Evolutionary conservation across 2,329 filamentous ascomycete genomes (phyloP).

Genomic region (Alternaria gaisen): DNA sequence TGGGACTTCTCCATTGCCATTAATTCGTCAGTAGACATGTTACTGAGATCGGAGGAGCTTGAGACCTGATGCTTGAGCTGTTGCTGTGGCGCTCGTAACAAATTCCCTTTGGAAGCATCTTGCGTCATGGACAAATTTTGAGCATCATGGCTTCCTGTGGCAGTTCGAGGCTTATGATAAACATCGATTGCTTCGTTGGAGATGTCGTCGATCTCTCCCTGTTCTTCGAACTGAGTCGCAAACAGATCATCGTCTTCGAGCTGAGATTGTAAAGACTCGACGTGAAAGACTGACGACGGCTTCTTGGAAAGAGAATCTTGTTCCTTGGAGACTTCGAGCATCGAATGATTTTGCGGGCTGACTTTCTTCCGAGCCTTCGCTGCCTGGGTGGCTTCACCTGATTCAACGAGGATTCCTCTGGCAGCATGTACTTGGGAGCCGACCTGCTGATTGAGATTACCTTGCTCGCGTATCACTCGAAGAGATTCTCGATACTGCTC

Average conservation of each 20-base stretch:
- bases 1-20: slow-evolving; percentile 9
- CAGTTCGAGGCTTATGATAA: slow-evolving; percentile 8
- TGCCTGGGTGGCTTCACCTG: slow-evolving; percentile 2
- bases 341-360: slow-evolving; percentile 26
- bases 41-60: slow-evolving; percentile 17
- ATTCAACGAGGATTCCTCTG: background rate
- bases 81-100: background rate
- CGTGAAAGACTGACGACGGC: background rate
- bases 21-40: slow-evolving; percentile 22
- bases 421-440: background rate
- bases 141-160: slow-evolving; percentile 22
- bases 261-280: background rate
- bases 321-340: slow-evolving; percentile 7
- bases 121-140: slow-evolving; percentile 1
- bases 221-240: slow-evolving; percentile 14
- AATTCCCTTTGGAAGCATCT: background rate
- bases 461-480: background rate
- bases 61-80: background rate
- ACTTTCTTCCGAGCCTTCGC: slow-evolving; percentile 31
- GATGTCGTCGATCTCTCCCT: background rate
- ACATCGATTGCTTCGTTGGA: slow-evolving; percentile 15
- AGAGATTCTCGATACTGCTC: slow-evolving; percentile 5
- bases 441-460: background rate
- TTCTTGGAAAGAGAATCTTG: background rate
- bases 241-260: background rate